These are phyloP conservation scores for Boehmeria nivea DNA, from an alignment of 306 rosid genomes.

Conservation along the genomic window DNA sequence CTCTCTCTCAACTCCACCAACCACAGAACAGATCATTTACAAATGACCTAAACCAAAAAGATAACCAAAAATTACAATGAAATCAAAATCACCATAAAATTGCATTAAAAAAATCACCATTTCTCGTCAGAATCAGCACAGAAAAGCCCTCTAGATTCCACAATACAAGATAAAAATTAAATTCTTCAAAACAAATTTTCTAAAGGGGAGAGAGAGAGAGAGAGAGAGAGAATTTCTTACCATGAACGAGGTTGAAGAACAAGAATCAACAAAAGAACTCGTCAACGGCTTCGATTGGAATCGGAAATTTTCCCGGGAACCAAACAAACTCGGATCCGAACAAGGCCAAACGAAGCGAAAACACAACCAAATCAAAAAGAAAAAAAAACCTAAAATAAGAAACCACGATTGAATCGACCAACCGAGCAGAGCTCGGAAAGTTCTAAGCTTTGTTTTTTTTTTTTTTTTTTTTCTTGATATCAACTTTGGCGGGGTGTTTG, in stretches of 20 bases:
- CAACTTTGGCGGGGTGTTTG: constrained; percentile 42
- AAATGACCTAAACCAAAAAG: constrained; percentile 25
- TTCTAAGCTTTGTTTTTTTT: constrained; percentile 17
- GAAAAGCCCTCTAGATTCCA: background rate
- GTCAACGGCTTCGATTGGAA: constrained; percentile 28
- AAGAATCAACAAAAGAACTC: constrained; percentile 24
- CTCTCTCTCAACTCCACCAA: constrained; percentile 30
- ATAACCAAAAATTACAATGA: constrained; percentile 4
- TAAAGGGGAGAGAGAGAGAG: background rate
- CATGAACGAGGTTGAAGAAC: constrained; percentile 28
- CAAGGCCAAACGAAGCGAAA: background rate
- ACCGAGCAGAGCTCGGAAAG: constrained; percentile 16
- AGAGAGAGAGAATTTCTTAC: constrained; percentile 23
- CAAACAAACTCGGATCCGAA: constrained; percentile 29
- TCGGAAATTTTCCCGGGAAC: constrained; percentile 22
- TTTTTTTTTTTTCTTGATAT: too few relatives aligned
- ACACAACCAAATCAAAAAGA: background rate
- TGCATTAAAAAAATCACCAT: background rate
- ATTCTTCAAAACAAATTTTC: background rate
- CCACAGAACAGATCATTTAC: constrained; percentile 31
- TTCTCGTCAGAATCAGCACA: background rate
- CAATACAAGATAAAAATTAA: too few relatives aligned
- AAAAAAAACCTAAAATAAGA: background rate
- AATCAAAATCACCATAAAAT: constrained; percentile 4
- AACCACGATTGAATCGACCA: constrained; percentile 1